Base-by-base conservation (phyloP, 2,329 filamentous ascomycete species). In the Bisporella sp. region DNA sequence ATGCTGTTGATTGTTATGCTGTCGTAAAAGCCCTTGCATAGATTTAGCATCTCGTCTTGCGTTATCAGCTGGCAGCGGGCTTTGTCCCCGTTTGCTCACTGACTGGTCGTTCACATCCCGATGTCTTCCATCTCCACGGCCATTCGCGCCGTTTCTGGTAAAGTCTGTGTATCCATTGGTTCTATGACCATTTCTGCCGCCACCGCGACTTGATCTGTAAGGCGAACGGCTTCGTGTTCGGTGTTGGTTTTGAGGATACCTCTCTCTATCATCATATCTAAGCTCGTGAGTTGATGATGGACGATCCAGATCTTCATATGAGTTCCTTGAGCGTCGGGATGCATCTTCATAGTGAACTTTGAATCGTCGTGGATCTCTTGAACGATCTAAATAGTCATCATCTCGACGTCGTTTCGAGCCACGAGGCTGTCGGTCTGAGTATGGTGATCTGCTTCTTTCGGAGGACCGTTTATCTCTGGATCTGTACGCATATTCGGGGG, bases 381-480 rank as follows among this genome's bases (percentile, higher is more conserved):
- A 64, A 54, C 62, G 64, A 55, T 69, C 66, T 53, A 73, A 68
- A 58, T 83, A 76, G 56, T 80, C 77, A 52, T 85, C 81, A 61
- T 85, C 81, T 61, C 77, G 78, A 46, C 75, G 68, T 58, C 87
- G 79, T 69, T 91, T 91, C 61, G 78, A 78, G 52, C 80, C 83
- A 59, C 76, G 77, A 52, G 58, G 50, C 12, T 52, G 49, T 45
- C 57, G 66, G 55, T 65, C 61, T 45, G 65, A 62, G 55, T 68
- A 71, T 35, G 84, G 82, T 44, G 84, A 85, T 61, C 76, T 72
- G 65, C 73, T 77, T 59, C 72, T 73, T 62, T 74, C 72, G 49
- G 67, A 65, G 13, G 67, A 67, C 57, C 63, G 65, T 61, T 67
- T 70, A 59, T 70, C 62, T 62, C 69, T 73, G 45, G 72, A 68